phyloP scores from a whole-genome alignment of 495 filamentous ascomycete species.

The Copromyces sp. region DNA sequence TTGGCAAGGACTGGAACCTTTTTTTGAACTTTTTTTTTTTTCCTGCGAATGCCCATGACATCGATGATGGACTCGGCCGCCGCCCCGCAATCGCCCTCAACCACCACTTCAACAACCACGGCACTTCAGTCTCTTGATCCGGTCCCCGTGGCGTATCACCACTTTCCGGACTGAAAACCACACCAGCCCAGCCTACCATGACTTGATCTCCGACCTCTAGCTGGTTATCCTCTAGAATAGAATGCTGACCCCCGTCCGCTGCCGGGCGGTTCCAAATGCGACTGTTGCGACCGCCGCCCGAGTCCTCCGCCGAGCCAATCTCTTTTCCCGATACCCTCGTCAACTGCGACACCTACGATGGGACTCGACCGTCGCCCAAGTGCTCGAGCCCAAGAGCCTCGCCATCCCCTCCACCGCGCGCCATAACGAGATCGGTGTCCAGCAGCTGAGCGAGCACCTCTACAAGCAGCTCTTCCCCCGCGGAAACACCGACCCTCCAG shows the following conservation, averaged over 20 bases:
- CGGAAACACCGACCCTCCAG: constrained; percentile 41
- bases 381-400: constrained; percentile 6
- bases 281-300: constrained; percentile 19
- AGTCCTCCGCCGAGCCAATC: constrained; percentile 31
- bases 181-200: constrained; percentile 10
- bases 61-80: not conserved
- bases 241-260: constrained; percentile 31
- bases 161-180: not conserved
- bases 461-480: constrained; percentile 67
- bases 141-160: not conserved
- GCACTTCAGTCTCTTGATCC: not conserved
- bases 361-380: constrained; percentile 22
- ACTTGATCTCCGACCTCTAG: constrained; percentile 5
- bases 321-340: constrained; percentile 7
- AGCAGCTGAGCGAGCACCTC: constrained; percentile 77
- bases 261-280: constrained; percentile 26
- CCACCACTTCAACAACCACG: not conserved
- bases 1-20: not conserved
- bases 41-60: not conserved
- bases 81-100: not conserved
- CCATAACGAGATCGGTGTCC: constrained; percentile 87
- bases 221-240: constrained; percentile 18
- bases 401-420: constrained; percentile 52
- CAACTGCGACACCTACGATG: constrained; percentile 26
- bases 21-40: not conserved